These are phyloP conservation scores for Colletotrichum cuscutae DNA, from an alignment of 2,329 filamentous ascomycete genomes.

Conservation along the genomic window DNA sequence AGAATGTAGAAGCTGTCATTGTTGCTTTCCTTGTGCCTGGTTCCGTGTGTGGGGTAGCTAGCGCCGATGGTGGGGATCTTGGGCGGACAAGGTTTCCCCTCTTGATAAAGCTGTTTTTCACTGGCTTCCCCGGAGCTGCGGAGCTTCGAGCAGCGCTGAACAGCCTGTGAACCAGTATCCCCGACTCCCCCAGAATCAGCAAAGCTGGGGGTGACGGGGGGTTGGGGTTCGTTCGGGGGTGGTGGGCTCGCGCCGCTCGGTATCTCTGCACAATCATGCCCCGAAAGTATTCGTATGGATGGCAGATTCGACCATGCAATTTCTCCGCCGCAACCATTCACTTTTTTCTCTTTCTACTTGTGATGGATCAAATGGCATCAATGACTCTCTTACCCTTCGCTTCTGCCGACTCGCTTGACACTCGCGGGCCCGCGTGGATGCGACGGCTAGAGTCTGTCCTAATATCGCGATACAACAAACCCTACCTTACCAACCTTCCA, in stretches of 20 bases:
- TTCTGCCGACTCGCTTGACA: neutral
- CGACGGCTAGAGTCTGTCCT: neutral
- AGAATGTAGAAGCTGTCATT: neutral
- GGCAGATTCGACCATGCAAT: neutral
- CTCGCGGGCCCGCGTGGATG: neutral
- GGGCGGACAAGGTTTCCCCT: neutral
- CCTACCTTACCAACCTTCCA: neutral
- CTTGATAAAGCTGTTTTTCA: neutral
- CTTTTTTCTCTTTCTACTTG: no score
- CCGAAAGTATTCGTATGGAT: constrained; percentile 7
- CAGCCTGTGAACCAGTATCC: no score
- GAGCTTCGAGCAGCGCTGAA: neutral
- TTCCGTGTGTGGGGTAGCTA: constrained; percentile 11
- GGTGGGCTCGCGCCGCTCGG: constrained; percentile 11
- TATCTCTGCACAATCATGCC: constrained; percentile 23
- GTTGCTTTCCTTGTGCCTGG: neutral
- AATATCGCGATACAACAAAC: neutral
- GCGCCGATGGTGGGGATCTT: neutral
- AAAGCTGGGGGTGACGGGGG: neutral
- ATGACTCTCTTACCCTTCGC: neutral
- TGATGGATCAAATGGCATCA: neutral
- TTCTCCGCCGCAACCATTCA: constrained; percentile 22
- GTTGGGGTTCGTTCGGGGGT: neutral
- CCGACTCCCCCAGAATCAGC: neutral
- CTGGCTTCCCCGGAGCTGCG: neutral